Conservation (phyloP, 768 basidiomycete species). For the Rhizopogon vinicolor region DNA sequence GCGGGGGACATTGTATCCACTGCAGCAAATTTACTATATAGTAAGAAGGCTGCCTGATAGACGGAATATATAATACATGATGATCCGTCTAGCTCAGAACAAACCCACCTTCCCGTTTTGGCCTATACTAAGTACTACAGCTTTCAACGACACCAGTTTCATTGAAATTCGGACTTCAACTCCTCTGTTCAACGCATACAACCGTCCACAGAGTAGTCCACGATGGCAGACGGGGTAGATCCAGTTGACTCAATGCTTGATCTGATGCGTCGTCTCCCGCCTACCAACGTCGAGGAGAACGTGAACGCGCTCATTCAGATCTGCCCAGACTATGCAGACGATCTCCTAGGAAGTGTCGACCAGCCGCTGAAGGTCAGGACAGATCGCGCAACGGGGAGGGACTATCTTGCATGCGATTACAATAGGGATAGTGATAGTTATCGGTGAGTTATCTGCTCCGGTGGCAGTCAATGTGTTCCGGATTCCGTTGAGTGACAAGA, state of each 20-base stretch:
- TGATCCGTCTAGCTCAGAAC: too few species aligned
- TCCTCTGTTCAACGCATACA: background rate
- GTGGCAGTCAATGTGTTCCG: background rate
- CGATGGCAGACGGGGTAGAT: slow-evolving; percentile 50
- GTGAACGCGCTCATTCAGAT: slow-evolving; percentile 75
- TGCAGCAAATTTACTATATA: background rate
- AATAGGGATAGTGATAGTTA: slow-evolving; percentile 91
- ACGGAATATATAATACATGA: background rate
- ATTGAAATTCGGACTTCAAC: background rate
- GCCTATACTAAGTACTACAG: background rate
- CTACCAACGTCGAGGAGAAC: slow-evolving; percentile 83
- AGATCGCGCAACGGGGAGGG: slow-evolving; percentile 77
- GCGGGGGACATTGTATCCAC: background rate
- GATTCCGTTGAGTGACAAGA: background rate
- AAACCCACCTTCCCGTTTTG: background rate
- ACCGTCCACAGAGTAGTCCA: slow-evolving; percentile 2
- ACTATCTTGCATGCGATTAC: slow-evolving; percentile 93
- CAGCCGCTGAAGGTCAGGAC: slow-evolving; percentile 81
- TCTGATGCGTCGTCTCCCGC: slow-evolving; percentile 93
- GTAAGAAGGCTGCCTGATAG: background rate
- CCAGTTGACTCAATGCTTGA: slow-evolving; percentile 92
- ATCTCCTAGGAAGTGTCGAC: slow-evolving; percentile 92
- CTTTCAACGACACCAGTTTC: background rate
- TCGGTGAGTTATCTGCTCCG: slow-evolving; percentile 45
- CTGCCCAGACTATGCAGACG: slow-evolving; percentile 92